Evolutionary conservation across 1,139 yeast genomes (phyloP).

Genomic region (Yamadazyma dushanensis): DNA sequence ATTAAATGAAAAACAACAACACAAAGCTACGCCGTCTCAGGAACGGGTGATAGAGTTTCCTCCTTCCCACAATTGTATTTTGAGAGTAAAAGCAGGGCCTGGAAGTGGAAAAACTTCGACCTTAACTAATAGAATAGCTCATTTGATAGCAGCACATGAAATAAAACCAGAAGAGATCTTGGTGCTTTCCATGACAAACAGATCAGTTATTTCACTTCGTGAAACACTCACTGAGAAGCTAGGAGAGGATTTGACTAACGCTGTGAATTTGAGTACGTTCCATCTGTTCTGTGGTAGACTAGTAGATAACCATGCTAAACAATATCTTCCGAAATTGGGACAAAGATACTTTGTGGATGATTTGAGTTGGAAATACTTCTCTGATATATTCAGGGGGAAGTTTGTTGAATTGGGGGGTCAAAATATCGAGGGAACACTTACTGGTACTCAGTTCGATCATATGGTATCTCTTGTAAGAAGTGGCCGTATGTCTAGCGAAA

Average conservation of each 20-base stretch:
- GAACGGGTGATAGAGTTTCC: constrained; percentile 34
- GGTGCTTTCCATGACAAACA: constrained; percentile 68
- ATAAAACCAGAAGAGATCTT: constrained; percentile 55
- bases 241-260: constrained; percentile 30
- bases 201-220: constrained; percentile 59
- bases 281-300: constrained; percentile 60
- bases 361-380: constrained; percentile 49
- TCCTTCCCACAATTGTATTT: constrained; percentile 33
- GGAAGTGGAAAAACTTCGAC: constrained; percentile 78
- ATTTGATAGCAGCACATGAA: constrained; percentile 38
- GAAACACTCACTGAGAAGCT: constrained; percentile 33
- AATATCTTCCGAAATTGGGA: constrained; percentile 21
- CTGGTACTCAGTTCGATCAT: constrained; percentile 31
- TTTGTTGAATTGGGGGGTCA: constrained; percentile 23
- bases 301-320: constrained; percentile 38
- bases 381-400: constrained; percentile 31
- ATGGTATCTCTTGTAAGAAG: constrained; percentile 32
- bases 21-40: constrained; percentile 37
- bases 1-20: not conserved
- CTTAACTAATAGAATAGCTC: constrained; percentile 52
- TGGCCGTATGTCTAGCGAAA: constrained; percentile 25
- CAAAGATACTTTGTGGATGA: constrained; percentile 49
- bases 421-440: constrained; percentile 23
- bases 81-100: constrained; percentile 66
- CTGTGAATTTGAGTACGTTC: constrained; percentile 55